Evolutionary conservation across 257 asterid genomes (phyloP).

Genomic region (Datura wrightii): DNA sequence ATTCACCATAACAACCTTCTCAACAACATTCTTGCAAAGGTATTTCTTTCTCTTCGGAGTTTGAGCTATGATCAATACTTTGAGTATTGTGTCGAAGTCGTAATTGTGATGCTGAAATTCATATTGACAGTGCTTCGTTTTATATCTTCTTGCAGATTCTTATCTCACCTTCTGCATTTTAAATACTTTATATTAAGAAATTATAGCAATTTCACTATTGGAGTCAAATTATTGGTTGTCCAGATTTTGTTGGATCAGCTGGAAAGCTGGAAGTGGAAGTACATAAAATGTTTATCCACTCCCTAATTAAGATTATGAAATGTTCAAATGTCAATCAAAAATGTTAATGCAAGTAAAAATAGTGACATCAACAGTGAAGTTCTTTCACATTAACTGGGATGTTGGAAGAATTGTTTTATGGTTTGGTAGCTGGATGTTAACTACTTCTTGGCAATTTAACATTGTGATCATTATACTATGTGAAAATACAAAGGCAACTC

Average conservation of each 20-base stretch:
- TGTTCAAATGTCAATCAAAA: neutral
- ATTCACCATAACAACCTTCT: conserved; percentile 95
- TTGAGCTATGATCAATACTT: neutral
- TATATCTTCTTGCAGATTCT: neutral
- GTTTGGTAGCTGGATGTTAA: neutral
- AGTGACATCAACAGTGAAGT: neutral
- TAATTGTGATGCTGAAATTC: neutral
- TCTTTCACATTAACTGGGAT: neutral
- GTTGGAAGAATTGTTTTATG: neutral
- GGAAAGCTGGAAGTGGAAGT: conserved; percentile 14
- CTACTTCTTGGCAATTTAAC: neutral
- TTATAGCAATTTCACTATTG: neutral
- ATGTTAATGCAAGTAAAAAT: neutral
- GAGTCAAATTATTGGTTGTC: neutral
- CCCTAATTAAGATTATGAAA: neutral
- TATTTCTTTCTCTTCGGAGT: conserved; percentile 35
- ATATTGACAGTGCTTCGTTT: neutral
- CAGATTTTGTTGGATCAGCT: neutral
- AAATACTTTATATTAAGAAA: neutral
- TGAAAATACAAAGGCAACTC: neutral
- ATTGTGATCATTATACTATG: conserved; percentile 7
- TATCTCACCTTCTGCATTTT: neutral
- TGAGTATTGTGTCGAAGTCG: neutral
- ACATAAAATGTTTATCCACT: conserved; percentile 18
- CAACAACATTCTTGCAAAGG: conserved; percentile 95